phyloP scores from a whole-genome alignment of 768 basidiomycete genomes.

The Lactarius sanguifluus region DNA sequence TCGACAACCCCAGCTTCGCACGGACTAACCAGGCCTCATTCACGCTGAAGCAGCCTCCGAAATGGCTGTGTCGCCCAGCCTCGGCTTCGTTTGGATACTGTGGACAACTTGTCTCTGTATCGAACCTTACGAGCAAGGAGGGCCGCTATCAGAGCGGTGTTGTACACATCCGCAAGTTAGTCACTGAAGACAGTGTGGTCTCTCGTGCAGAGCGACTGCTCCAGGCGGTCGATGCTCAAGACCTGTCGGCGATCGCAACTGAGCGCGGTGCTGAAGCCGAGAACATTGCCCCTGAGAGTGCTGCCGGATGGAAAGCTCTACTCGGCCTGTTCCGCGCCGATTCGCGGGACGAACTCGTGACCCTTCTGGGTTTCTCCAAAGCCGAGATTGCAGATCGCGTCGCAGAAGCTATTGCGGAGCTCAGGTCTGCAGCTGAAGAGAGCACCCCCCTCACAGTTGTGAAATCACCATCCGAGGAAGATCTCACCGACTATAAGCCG shows the following conservation, averaged over 20 bases:
- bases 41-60: slow-evolving; percentile 92
- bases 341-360: slow-evolving; percentile 87
- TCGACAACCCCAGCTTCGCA: slow-evolving; percentile 61
- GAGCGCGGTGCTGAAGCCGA: slow-evolving; percentile 36
- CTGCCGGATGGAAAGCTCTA: slow-evolving; percentile 85
- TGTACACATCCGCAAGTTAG: slow-evolving; percentile 75
- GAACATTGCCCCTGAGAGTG: slow-evolving; percentile 36
- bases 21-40: slow-evolving; percentile 57
- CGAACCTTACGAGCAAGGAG: slow-evolving; percentile 66
- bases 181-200: slow-evolving; percentile 73
- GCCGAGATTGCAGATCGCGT: slow-evolving; percentile 77
- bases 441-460: slow-evolving; percentile 31
- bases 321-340: slow-evolving; percentile 84
- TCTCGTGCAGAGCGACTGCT: slow-evolving; percentile 71
- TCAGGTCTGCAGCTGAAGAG: slow-evolving; percentile 50
- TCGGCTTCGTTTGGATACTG: slow-evolving; percentile 89
- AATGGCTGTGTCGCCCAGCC: slow-evolving; percentile 87
- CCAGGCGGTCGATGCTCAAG: slow-evolving; percentile 54
- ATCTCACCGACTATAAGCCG: slow-evolving; percentile 44
- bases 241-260: slow-evolving; percentile 68
- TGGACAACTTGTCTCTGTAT: slow-evolving; percentile 78
- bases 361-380: slow-evolving; percentile 90
- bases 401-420: slow-evolving; percentile 74
- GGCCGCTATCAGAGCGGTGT: slow-evolving; percentile 82
- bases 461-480: slow-evolving; percentile 34